Evolutionary conservation across 192 early-diverging fungal genomes (phyloP), one percentile per base, ranked within the genome.

Genomic region (Phycomyces blakesleeanus): DNA sequence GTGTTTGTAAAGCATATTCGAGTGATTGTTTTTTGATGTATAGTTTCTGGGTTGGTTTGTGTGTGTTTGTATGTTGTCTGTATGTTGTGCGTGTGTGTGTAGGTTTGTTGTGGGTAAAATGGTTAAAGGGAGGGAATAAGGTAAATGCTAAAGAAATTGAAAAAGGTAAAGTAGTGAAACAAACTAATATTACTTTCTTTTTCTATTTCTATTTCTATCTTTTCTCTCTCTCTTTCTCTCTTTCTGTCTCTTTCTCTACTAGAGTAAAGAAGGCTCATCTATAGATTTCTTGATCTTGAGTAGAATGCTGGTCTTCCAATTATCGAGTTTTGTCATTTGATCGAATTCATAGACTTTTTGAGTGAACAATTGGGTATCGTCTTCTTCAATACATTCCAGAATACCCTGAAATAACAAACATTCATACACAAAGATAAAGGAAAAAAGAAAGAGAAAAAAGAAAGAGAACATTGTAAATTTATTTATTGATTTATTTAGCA

Each of bases 301-400:
- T 55, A 97, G 79, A 51, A 98, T 77, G 34, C 85, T 85, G 15
- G 94, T 97, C 77, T 97, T 98, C 96, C 96, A 98, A 70, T 84
- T 84, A 80, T 98, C 96, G 29, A 98, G 77, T 74, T 92, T 91
- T 21, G 89, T 92, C 60, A 96, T 70, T 55, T 86, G 77, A 75
- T 98, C 94, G 77, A 85, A 97, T 34, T 87, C 85, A 20, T 83
- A 78, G 20, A 95, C 87, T 26, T 83, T 84, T 69, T 89, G 83
- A 6, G 92, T 94, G 61, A 95, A 98, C 11, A 81, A 79, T 57
- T 94, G 88, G 12, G 83, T 73, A 71, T 96, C 94, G 44, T 79
- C 79, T 53, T 79, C 83, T 64, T 94, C 88, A 21, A 89, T 74
- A 11, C 91, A 90, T 0, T 77, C 84, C 55, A 95, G 52, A 14